Conservation (phyloP, 768 basidiomycete genomes). For the Tephrocybe sp. region DNA sequence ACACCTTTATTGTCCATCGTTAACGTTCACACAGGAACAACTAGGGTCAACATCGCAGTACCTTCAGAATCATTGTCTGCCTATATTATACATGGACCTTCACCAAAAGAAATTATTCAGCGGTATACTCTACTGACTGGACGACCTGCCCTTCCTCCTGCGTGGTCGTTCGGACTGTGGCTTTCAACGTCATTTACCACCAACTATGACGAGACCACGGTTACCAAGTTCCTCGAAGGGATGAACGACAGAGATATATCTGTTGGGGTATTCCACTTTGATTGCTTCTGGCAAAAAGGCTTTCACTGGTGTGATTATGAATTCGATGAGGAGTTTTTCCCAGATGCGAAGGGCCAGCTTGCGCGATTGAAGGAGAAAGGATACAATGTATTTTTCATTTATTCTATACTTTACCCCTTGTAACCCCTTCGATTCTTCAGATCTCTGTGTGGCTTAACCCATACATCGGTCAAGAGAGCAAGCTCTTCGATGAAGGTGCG, state of each 20-base stretch:
- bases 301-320: slow-evolving; percentile 43
- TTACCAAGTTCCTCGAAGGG: slow-evolving; percentile 42
- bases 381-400: slow-evolving; percentile 36
- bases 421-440: slow-evolving; percentile 3
- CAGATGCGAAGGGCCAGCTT: slow-evolving; percentile 40
- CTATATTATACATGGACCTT: slow-evolving; percentile 41
- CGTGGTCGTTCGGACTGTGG: slow-evolving; percentile 51
- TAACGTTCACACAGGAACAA: slow-evolving; percentile 17
- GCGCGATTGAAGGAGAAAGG: slow-evolving; percentile 35
- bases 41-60: slow-evolving; percentile 33
- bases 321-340: slow-evolving; percentile 47
- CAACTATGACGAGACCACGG: slow-evolving; percentile 42
- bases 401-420: background rate
- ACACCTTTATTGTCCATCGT: slow-evolving; percentile 11
- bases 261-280: slow-evolving; percentile 46
- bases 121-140: slow-evolving; percentile 38
- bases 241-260: slow-evolving; percentile 39
- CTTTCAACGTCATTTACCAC: slow-evolving; percentile 50
- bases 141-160: slow-evolving; percentile 43
- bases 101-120: slow-evolving; percentile 28
- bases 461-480: slow-evolving; percentile 40
- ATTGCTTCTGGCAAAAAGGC: slow-evolving; percentile 42
- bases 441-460: slow-evolving; percentile 39
- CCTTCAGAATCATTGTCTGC: slow-evolving; percentile 39
- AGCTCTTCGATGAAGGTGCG: slow-evolving; percentile 42